Evolutionary conservation across 208 protist genomes (phyloP).

Genomic region (Crithidia brevicula): DNA sequence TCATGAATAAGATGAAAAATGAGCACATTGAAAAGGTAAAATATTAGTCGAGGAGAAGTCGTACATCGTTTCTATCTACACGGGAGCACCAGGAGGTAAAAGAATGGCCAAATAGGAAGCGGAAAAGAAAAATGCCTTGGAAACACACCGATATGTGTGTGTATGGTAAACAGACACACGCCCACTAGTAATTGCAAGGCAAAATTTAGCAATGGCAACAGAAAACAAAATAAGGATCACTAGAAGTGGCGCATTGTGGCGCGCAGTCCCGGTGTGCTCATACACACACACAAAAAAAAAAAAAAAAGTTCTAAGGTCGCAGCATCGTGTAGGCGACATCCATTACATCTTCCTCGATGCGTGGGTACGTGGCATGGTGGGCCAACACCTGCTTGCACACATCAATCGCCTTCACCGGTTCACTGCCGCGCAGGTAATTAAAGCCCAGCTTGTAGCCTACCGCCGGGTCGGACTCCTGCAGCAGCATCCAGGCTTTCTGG

Average conservation of each 20-base stretch:
- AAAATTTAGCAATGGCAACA: no score
- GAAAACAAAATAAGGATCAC: no score
- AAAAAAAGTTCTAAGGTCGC: slow-evolving; percentile 45
- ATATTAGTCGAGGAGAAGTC: neutral
- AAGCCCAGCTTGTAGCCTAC: slow-evolving; percentile 97
- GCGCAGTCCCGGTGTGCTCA: no score
- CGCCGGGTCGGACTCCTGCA: slow-evolving; percentile 79
- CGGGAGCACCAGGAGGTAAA: neutral
- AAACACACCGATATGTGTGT: no score
- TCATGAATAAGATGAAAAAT: neutral
- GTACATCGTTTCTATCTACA: neutral
- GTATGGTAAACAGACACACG: no score
- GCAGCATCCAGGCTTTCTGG: slow-evolving; percentile 92
- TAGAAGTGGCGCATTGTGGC: no score
- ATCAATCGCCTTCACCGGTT: slow-evolving; percentile 94
- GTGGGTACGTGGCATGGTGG: slow-evolving; percentile 89
- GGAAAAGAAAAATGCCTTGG: neutral
- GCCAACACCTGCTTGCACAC: slow-evolving; percentile 93
- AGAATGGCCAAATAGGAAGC: neutral
- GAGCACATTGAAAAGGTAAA: neutral
- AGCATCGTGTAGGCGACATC: slow-evolving; percentile 90
- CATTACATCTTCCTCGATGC: slow-evolving; percentile 93
- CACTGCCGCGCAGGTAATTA: slow-evolving; percentile 95
- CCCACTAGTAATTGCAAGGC: no score
- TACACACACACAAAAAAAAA: slow-evolving; percentile 8